Percentiles rank a stretch among this genome's conserved stretches.
These are phyloP conservation scores for Trifolium fragiferum DNA, from an alignment of 306 rosid genomes.

Conservation along the genomic window DNA sequence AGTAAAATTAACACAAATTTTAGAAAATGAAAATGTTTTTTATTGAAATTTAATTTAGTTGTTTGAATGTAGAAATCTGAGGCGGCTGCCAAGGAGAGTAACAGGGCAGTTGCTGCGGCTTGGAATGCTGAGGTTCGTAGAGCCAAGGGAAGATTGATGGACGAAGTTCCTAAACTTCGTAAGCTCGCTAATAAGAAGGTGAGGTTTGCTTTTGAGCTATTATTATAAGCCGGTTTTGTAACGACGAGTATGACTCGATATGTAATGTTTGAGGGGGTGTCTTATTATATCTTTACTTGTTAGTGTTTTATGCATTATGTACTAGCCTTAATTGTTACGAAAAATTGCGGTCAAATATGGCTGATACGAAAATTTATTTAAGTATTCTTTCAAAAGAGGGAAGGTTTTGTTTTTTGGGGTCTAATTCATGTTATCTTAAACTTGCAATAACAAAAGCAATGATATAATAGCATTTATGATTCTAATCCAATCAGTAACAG, in stretches of 20 bases:
- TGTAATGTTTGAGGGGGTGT: neutral
- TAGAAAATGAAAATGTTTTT: neutral
- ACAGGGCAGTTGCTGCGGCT: conserved; percentile 51
- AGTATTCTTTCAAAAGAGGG: too few species aligned
- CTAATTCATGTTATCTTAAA: neutral
- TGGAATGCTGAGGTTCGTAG: conserved; percentile 63
- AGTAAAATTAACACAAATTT: too few species aligned
- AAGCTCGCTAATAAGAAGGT: conserved; percentile 80
- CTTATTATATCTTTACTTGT: neutral
- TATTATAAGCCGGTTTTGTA: neutral
- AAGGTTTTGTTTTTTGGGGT: too few species aligned
- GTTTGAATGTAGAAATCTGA: conserved; percentile 51
- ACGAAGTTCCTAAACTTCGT: conserved; percentile 74
- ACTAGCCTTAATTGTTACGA: neutral
- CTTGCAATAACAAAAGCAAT: conserved; percentile 2
- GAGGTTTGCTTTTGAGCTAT: neutral
- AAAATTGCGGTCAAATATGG: neutral
- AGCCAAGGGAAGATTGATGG: conserved; percentile 65
- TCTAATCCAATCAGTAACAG: conserved; percentile 48
- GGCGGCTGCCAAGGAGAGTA: conserved; percentile 41
- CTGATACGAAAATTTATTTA: neutral
- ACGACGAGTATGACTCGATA: neutral
- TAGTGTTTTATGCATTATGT: neutral
- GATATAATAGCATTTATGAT: conserved; percentile 27
- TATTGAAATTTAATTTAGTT: neutral